Percentiles rank a stretch among this genome's conserved stretches.
These are phyloP conservation scores for Entonaema liquescens DNA, from an alignment of 495 filamentous ascomycete genomes.

Conservation along the genomic window DNA sequence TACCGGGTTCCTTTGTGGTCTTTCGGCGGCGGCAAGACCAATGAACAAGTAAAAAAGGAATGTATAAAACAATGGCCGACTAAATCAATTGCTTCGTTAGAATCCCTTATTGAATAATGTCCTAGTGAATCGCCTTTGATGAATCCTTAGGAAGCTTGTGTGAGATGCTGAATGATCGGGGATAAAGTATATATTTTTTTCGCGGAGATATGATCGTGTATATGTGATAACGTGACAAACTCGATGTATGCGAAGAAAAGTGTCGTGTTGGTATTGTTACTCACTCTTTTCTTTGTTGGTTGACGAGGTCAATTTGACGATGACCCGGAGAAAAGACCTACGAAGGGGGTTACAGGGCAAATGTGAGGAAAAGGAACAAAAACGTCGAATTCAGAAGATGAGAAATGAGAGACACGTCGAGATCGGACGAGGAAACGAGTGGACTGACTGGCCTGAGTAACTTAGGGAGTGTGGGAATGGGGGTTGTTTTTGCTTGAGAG, in stretches of 20 bases:
- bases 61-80: slow-evolving; percentile 32
- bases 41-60: slow-evolving; percentile 28
- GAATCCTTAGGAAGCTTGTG: not conserved
- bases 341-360: slow-evolving; percentile 22
- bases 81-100: slow-evolving; percentile 35
- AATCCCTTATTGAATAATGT: slow-evolving; percentile 17
- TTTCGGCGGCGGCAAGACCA: slow-evolving; percentile 13
- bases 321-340: slow-evolving; percentile 29
- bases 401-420: slow-evolving; percentile 45
- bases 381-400: slow-evolving; percentile 38
- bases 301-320: slow-evolving; percentile 44
- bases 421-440: slow-evolving; percentile 45
- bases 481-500: slow-evolving; percentile 39
- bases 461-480: slow-evolving; percentile 43
- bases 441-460: slow-evolving; percentile 45
- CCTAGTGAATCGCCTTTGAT: slow-evolving; percentile 7
- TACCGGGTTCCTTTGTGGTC: slow-evolving; percentile 22
- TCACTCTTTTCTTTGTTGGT: slow-evolving; percentile 38
- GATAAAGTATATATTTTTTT: not conserved
- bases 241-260: slow-evolving; percentile 13
- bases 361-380: slow-evolving; percentile 25
- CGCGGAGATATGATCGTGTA: slow-evolving; percentile 9
- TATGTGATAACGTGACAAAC: not conserved
- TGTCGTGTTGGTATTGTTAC: slow-evolving; percentile 1
- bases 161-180: slow-evolving; percentile 2